These are phyloP conservation scores for Entelexis sorbosivorans DNA, from an alignment of 1,139 yeast genomes.

Conservation along the genomic window DNA sequence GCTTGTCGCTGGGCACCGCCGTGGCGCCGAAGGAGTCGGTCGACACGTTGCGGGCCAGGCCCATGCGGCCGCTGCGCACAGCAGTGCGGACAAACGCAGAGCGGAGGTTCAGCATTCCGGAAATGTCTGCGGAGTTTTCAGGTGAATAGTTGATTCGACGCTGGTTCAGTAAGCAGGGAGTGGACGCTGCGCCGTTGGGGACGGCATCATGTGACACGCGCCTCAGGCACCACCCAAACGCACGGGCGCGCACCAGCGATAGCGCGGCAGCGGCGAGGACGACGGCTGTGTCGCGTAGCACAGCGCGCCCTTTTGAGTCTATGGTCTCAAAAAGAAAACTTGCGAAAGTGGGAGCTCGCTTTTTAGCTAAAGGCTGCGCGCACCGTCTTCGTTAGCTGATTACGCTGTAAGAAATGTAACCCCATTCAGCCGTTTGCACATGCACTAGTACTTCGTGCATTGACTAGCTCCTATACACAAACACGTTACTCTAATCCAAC, in stretches of 20 bases:
- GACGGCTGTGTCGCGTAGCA: too few species aligned
- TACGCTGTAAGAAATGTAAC: too few species aligned
- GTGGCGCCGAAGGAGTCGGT: slow-evolving; percentile 20
- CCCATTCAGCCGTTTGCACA: too few species aligned
- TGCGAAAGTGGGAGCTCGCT: too few species aligned
- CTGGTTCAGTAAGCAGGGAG: not conserved
- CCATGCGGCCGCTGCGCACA: slow-evolving; percentile 8
- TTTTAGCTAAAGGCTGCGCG: too few species aligned
- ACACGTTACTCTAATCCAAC: too few species aligned
- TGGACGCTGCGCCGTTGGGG: slow-evolving; percentile 6
- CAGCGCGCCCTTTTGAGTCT: too few species aligned
- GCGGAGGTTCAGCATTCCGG: slow-evolving; percentile 16
- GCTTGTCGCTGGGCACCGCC: slow-evolving; percentile 18
- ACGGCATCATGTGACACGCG: not conserved
- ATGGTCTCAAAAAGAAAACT: too few species aligned
- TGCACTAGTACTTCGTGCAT: too few species aligned
- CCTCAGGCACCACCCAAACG: not conserved
- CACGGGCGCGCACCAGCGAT: not conserved
- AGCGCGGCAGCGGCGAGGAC: not conserved
- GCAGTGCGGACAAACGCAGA: slow-evolving; percentile 10
- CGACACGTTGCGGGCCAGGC: slow-evolving; percentile 13
- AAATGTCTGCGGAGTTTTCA: slow-evolving; percentile 2
- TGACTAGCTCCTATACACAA: too few species aligned
- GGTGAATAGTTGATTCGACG: slow-evolving; percentile 2
- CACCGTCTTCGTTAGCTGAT: too few species aligned